Conservation (phyloP, 768 basidiomycete genomes). For the Lactarius akahatsu region DNA sequence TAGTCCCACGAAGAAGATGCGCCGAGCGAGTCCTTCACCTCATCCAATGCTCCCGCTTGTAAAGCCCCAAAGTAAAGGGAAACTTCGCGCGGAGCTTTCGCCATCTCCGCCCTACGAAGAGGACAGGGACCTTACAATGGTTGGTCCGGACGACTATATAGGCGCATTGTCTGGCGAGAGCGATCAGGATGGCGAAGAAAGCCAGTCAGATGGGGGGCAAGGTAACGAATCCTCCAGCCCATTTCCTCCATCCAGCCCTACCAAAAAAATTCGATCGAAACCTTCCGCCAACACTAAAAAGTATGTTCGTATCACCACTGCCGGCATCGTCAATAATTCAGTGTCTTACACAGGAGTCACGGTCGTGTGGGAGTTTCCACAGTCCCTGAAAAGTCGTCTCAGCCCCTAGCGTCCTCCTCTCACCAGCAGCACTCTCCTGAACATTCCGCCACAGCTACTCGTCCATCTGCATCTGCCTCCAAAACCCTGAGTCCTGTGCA, state of each 20-base stretch:
- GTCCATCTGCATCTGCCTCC: not conserved
- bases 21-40: constrained; percentile 1
- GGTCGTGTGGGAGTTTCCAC: not conserved
- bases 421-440: not conserved
- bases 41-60: not conserved
- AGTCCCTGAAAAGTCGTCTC: not conserved
- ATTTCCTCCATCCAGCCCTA: not conserved
- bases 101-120: not conserved
- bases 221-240: not conserved
- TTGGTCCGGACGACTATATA: constrained; percentile 21
- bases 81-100: not conserved
- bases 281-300: not conserved
- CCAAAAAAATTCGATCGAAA: not conserved
- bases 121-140: not conserved
- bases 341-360: constrained; percentile 1
- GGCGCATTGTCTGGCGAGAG: constrained; percentile 17
- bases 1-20: constrained; percentile 10
- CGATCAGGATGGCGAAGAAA: constrained; percentile 14
- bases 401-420: not conserved
- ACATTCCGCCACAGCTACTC: not conserved
- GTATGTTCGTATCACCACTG: constrained; percentile 7
- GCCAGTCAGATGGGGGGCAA: not conserved
- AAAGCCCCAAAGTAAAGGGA: not conserved
- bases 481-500: not conserved
- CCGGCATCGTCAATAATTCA: not conserved